Evolutionary conservation across 495 filamentous ascomycete genomes (phyloP).

Genomic region (Hypoxylon fuscum): DNA sequence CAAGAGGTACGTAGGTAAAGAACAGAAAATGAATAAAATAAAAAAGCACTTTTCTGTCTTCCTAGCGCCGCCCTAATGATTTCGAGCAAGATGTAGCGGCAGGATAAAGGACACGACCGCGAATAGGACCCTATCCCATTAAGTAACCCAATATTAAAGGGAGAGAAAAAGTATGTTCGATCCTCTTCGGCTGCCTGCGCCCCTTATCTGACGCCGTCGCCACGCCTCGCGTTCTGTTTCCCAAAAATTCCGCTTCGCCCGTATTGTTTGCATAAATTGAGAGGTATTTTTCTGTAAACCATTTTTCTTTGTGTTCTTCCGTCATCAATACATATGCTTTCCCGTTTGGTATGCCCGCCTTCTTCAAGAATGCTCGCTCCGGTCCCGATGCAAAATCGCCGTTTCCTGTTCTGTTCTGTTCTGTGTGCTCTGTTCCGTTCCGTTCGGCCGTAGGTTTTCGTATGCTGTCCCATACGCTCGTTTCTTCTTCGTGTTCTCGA

Average conservation of each 20-base stretch:
- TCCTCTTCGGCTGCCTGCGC: conserved; percentile 5
- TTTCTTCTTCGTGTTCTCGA: no score
- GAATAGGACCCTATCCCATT: conserved; percentile 5
- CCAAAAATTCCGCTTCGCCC: neutral
- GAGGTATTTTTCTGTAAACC: neutral
- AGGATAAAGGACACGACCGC: conserved; percentile 3
- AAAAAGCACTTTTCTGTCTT: conserved; percentile 27
- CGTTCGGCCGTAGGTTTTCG: neutral
- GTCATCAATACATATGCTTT: conserved; percentile 20
- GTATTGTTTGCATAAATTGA: conserved; percentile 17
- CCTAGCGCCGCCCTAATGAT: conserved; percentile 27
- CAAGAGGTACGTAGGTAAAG: no score
- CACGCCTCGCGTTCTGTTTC: neutral
- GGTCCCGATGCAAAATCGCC: conserved; percentile 28
- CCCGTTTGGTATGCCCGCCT: conserved; percentile 7
- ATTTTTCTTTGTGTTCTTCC: neutral
- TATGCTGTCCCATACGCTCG: no score
- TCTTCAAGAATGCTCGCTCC: conserved; percentile 33
- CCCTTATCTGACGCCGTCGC: neutral
- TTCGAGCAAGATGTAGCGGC: conserved; percentile 8
- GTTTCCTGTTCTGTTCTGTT: conserved; percentile 1
- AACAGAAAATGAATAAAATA: neutral
- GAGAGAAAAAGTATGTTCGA: neutral
- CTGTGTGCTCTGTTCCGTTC: neutral
- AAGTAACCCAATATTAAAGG: conserved; percentile 13